These are phyloP conservation scores for Multifurca ochricompacta DNA, from an alignment of 768 basidiomycete genomes.

Conservation along the genomic window DNA sequence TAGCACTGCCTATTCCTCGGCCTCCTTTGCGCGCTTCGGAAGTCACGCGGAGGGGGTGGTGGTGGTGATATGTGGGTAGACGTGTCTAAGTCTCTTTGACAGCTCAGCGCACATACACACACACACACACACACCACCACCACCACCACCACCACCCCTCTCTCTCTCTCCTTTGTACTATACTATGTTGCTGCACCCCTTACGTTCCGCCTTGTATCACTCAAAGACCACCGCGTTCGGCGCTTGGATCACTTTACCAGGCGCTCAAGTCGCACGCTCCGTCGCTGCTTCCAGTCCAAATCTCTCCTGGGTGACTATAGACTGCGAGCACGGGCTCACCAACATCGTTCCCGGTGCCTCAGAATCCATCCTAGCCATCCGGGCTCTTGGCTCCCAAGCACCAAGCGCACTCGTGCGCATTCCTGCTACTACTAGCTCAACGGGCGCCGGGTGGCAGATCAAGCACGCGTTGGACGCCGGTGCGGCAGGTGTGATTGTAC, in stretches of 20 bases:
- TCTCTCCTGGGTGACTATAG: conserved; percentile 57
- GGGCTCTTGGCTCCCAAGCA: conserved; percentile 35
- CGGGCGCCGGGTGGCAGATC: conserved; percentile 55
- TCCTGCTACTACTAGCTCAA: too few relatives aligned
- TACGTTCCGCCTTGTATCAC: background rate
- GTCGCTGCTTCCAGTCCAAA: conserved; percentile 45
- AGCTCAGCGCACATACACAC: too few relatives aligned
- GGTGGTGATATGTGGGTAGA: too few relatives aligned
- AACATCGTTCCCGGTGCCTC: conserved; percentile 48
- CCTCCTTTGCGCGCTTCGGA: too few relatives aligned
- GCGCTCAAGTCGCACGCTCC: conserved; percentile 49
- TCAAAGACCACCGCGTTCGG: conserved; percentile 55
- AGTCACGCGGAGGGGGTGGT: too few relatives aligned
- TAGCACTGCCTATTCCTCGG: too few relatives aligned
- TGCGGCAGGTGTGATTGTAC: conserved; percentile 55
- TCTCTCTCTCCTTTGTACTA: too few relatives aligned
- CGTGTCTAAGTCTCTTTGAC: too few relatives aligned
- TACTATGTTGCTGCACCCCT: background rate
- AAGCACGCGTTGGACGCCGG: conserved; percentile 65
- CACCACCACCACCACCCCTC: too few relatives aligned
- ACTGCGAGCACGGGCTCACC: conserved; percentile 62
- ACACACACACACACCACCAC: too few relatives aligned
- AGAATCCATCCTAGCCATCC: conserved; percentile 48
- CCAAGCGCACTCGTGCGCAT: conserved; percentile 54
- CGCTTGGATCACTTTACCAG: conserved; percentile 56